Evolutionary conservation across 2,329 filamentous ascomycete genomes (phyloP), one percentile per base, ranked within the genome.

Genomic region (Colletotrichum godetiae): DNA sequence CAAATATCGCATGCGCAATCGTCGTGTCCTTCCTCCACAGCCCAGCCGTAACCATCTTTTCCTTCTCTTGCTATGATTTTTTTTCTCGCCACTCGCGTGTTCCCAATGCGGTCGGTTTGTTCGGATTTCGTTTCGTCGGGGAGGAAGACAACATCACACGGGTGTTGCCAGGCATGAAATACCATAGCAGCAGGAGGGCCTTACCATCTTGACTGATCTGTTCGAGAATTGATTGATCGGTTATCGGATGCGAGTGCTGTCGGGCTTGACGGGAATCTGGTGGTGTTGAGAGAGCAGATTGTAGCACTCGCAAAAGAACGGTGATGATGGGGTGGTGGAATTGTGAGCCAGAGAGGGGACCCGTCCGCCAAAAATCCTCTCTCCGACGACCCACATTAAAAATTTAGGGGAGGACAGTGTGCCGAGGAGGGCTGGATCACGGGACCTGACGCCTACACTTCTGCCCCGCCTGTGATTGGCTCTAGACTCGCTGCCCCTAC

Each of bases 121-220:
- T 75, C 62, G 68, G 33, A 5, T 35, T 71, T 68, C 59, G 69
- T 55, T 49, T 55, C 37, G 53, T 57, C 64, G 58, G 13, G 53
- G 22, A 58, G n/a, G n/a, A 35, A 29, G 42, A 49, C 42, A 29
- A 55, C 53, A 37, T 72, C 58, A 71, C 74, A 70, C 69, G 58
- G 35, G 62, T 64, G 64, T 64, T 57, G 60, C 75, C 56, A 58
- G 64, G 69, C 57, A 71, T 71, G 75, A 68, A 76, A 68, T 74
- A 64, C 73, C 73, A 74, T 56, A 70, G 74, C 67, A 73, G 70
- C 64, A 62, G 74, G 63, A 74, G 69, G 55, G 49, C 82, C 90
- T 91, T 89, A 93, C 91, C 91, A 93, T 93, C 84, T 92, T 92
- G 90, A 87, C 87, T 89, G 85, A 88, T 87, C 87, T 82, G 72